Evolutionary conservation across 768 basidiomycete species (phyloP).

Genomic region (Naganishia kalamii): DNA sequence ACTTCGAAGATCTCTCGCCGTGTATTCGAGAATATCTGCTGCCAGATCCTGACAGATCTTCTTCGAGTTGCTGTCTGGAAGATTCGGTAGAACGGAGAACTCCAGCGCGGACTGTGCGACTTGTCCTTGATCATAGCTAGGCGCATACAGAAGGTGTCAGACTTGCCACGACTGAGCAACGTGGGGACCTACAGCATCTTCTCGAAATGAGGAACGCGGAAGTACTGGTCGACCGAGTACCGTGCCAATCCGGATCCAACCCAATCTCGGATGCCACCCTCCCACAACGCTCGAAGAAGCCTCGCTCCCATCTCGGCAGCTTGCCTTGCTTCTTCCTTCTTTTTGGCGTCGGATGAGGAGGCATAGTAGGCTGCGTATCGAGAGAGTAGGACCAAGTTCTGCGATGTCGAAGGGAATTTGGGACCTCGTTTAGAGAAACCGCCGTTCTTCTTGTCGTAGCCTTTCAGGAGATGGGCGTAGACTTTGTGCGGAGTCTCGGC

Average conservation of each 20-base stretch:
- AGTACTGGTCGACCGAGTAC: conserved; percentile 49
- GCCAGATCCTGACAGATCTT: conserved; percentile 39
- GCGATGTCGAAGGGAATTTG: conserved; percentile 47
- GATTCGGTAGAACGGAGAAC: conserved; percentile 29
- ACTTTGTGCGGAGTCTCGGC: conserved; percentile 25
- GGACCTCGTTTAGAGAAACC: conserved; percentile 48
- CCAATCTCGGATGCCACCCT: conserved; percentile 49
- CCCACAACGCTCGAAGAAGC: conserved; percentile 40
- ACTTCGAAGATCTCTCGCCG: conserved; percentile 43
- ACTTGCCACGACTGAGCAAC: not conserved
- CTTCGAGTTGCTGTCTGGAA: conserved; percentile 21
- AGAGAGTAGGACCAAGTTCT: conserved; percentile 37
- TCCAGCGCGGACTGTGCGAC: conserved; percentile 33
- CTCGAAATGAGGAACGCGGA: conserved; percentile 51
- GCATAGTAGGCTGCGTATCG: conserved; percentile 25
- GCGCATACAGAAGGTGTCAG: not conserved
- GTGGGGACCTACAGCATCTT: conserved; percentile 41
- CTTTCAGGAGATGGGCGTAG: conserved; percentile 30
- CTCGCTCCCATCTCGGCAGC: conserved; percentile 31
- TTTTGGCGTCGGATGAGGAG: not conserved
- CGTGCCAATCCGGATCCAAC: conserved; percentile 49
- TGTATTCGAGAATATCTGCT: conserved; percentile 46
- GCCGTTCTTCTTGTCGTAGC: conserved; percentile 45
- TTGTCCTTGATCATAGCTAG: conserved; percentile 49
- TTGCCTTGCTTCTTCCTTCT: conserved; percentile 18